Evolutionary conservation across 208 protist genomes (phyloP), one percentile per base, ranked within the genome.

Genomic region (Phytomonas sp.): DNA sequence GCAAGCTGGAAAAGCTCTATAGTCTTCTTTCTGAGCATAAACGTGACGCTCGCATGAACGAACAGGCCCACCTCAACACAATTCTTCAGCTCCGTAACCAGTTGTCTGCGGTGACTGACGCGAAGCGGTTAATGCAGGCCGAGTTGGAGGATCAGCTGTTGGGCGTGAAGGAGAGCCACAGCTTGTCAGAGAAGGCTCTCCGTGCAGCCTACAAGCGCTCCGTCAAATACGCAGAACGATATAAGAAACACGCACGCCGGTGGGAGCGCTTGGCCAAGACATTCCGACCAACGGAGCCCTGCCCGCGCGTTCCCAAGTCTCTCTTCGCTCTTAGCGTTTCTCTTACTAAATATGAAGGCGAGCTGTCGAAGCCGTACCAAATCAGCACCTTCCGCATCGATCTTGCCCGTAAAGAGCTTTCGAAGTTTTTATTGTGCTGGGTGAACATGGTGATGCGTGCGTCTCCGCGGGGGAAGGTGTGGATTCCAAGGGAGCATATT

Each of bases 181-280:
- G 71, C 33, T 59, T 85, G 37, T 78, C 86, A 66, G 75, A 80
- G 37, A 75, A 76, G n/a, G 75, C 75, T 20, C 80, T 94, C 66
- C 81, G 77, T 31, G 70, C 69, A 40, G 85, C 79, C 53, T 67
- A 91, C 33, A 70, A 73, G 30, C 80, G 69, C 61, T 73, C 80
- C 53, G 72, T 79, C 0, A 8, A 34, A 28, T 72, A 81, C 40
- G 62, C 77, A 20, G 33, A 60, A 17, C 43, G 71, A 59, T 65
- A 78, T 8, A 68, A 74, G 13, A 80, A 74, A 61, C 71, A 86
- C 56, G 63, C 77, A 20, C 71, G 67, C 59, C 81, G 89, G 17
- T 94, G 89, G 89, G 82, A 92, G 72, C 81, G 89, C 17, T 65
- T 85, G 23, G 89, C 89, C 23, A 94, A 94, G 74, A 92, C 89